Evolutionary conservation across 768 basidiomycete species (phyloP).

Genomic region (Suillus subalutaceus): DNA sequence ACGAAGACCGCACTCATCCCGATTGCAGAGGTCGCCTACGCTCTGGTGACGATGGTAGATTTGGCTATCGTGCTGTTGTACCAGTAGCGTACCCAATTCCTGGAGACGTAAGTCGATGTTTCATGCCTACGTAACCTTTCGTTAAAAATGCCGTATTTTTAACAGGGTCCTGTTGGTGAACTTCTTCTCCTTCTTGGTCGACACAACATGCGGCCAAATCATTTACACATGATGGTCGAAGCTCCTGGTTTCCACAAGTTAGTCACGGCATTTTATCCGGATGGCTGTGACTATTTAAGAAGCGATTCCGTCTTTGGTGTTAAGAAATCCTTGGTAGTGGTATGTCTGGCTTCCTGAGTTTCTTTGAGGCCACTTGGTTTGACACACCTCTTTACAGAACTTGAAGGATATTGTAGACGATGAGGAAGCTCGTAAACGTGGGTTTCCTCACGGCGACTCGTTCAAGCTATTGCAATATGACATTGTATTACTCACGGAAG

Average conservation of each 20-base stretch:
- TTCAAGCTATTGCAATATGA: constrained; percentile 53
- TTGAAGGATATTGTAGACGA: constrained; percentile 57
- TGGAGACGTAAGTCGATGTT: constrained; percentile 49
- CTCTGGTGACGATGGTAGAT: constrained; percentile 63
- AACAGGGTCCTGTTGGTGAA: constrained; percentile 71
- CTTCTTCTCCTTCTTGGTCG: constrained; percentile 59
- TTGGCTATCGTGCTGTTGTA: constrained; percentile 72
- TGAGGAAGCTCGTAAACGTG: constrained; percentile 53
- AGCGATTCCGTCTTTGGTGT: constrained; percentile 86
- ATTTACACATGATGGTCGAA: constrained; percentile 74
- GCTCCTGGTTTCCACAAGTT: constrained; percentile 76
- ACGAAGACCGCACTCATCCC: constrained; percentile 53
- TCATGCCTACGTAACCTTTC: constrained; percentile 8
- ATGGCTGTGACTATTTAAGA: constrained; percentile 63
- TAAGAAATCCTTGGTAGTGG: constrained; percentile 75
- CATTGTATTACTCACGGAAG: constrained; percentile 46
- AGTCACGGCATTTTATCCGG: constrained; percentile 73
- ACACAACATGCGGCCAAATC: constrained; percentile 80
- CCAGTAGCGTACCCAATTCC: constrained; percentile 76
- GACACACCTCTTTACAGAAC: constrained; percentile 38
- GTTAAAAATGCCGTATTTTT: constrained; percentile 15
- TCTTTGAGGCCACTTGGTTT: constrained; percentile 3
- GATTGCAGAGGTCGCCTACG: constrained; percentile 75
- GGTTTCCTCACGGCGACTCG: constrained; percentile 45
- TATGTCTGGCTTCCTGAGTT: constrained; percentile 37